Conservation (phyloP, 2,329 filamentous ascomycete species). For the Gnomoniopsis sp. region DNA sequence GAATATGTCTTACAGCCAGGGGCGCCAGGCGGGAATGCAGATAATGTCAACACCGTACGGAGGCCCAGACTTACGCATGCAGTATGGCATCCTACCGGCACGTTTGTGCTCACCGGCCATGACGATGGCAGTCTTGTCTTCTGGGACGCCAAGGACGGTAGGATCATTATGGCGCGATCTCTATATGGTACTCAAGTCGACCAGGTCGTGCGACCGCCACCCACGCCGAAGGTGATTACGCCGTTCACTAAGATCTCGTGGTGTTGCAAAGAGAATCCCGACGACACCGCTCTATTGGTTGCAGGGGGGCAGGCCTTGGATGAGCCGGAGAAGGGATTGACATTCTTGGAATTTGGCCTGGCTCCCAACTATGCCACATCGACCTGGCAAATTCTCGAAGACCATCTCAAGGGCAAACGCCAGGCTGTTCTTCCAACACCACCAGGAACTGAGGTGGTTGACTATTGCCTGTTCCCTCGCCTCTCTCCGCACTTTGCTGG, state of each 20-base stretch:
- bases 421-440: conserved; percentile 72
- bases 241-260: conserved; percentile 78
- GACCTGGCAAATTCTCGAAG: conserved; percentile 76
- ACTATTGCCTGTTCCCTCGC: conserved; percentile 82
- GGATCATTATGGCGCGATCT: conserved; percentile 78
- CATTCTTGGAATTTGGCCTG: conserved; percentile 82
- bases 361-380: conserved; percentile 92
- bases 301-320: conserved; percentile 74
- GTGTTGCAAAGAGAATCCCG: conserved; percentile 92
- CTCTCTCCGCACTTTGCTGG: conserved; percentile 81
- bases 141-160: conserved; percentile 89
- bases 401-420: conserved; percentile 76
- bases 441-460: conserved; percentile 68
- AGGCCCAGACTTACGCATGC: conserved; percentile 77
- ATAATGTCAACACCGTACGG: conserved; percentile 58
- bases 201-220: conserved; percentile 52
- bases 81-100: conserved; percentile 92
- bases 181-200: conserved; percentile 72
- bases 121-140: conserved; percentile 90
- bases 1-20: conserved; percentile 78
- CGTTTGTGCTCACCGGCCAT: conserved; percentile 80
- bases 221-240: conserved; percentile 59
- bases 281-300: conserved; percentile 86
- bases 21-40: conserved; percentile 76
- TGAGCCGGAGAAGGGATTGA: conserved; percentile 70